Conservation (phyloP, 352 stramenopile genomes). For the Globisporangium uncinulatum region DNA sequence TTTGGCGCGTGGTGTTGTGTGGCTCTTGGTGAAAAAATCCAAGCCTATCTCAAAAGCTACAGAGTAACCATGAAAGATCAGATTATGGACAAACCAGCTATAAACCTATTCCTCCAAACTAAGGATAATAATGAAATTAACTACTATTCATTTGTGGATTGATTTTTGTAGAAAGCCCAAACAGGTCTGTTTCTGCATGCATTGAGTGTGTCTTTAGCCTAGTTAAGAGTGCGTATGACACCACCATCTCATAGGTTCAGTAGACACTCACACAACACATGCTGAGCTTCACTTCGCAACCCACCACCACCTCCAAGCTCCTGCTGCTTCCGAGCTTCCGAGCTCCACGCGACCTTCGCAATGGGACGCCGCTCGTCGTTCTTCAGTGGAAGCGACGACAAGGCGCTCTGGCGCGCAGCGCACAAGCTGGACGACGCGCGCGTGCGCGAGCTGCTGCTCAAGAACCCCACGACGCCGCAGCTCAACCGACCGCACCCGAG, state of each 20-base stretch:
- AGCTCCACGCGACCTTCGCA: not conserved
- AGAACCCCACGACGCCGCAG: conserved; percentile 4
- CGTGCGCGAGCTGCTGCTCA: conserved; percentile 10
- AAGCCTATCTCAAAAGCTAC: not conserved
- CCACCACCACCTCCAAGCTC: no score
- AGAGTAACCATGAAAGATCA: not conserved
- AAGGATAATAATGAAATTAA: no score
- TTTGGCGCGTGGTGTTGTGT: not conserved
- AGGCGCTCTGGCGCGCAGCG: conserved; percentile 16
- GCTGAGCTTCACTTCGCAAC: not conserved
- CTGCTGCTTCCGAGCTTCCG: no score
- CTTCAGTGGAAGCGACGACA: conserved; percentile 1
- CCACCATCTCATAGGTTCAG: no score
- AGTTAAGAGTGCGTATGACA: no score
- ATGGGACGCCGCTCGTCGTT: conserved; percentile 9
- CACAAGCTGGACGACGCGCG: conserved; percentile 12
- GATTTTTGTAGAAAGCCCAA: no score
- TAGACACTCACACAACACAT: no score
- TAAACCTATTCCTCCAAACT: no score
- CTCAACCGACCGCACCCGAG: conserved; percentile 39
- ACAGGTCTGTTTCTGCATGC: no score
- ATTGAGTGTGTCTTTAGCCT: no score
- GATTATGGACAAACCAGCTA: no score
- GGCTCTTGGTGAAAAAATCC: not conserved
- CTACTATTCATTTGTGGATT: no score